Conservation (phyloP, 768 basidiomycete species). For the Kondoa subrosea region DNA sequence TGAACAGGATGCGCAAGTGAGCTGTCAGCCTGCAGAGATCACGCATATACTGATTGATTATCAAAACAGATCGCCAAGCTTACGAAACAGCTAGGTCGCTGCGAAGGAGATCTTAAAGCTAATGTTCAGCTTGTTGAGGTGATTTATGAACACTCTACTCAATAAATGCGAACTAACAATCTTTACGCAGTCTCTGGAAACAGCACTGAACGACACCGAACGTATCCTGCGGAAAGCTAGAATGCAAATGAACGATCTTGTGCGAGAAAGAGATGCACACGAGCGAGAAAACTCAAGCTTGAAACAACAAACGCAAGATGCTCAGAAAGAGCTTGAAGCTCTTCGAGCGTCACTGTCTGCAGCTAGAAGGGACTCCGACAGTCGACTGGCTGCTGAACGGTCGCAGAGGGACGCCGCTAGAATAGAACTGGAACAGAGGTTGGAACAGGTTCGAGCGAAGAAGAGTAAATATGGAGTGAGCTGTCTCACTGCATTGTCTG, state of each 20-base stretch:
- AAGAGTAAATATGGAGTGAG: conserved; percentile 22
- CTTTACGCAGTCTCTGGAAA: conserved; percentile 63
- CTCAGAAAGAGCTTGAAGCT: conserved; percentile 59
- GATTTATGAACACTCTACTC: too few relatives aligned
- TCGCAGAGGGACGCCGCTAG: conserved; percentile 6
- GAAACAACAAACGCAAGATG: conserved; percentile 54
- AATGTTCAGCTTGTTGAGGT: too few relatives aligned
- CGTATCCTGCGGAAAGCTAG: conserved; percentile 89
- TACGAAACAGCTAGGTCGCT: conserved; percentile 84
- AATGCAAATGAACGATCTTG: conserved; percentile 78
- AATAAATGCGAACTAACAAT: too few relatives aligned
- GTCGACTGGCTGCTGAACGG: conserved; percentile 1
- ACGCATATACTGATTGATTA: neutral
- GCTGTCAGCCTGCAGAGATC: neutral
- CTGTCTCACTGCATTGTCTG: neutral
- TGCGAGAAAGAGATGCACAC: conserved; percentile 64
- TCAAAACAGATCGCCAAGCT: conserved; percentile 31
- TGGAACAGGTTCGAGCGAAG: conserved; percentile 5
- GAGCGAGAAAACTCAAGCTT: conserved; percentile 49
- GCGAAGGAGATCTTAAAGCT: conserved; percentile 38
- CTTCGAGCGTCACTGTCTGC: conserved; percentile 7
- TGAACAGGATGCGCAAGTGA: conserved; percentile 23
- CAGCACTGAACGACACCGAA: conserved; percentile 75
- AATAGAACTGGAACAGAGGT: conserved; percentile 8
- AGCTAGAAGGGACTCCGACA: conserved; percentile 9